phyloP scores from a whole-genome alignment of 495 filamentous ascomycete species.

The Xylaria bambusicola region DNA sequence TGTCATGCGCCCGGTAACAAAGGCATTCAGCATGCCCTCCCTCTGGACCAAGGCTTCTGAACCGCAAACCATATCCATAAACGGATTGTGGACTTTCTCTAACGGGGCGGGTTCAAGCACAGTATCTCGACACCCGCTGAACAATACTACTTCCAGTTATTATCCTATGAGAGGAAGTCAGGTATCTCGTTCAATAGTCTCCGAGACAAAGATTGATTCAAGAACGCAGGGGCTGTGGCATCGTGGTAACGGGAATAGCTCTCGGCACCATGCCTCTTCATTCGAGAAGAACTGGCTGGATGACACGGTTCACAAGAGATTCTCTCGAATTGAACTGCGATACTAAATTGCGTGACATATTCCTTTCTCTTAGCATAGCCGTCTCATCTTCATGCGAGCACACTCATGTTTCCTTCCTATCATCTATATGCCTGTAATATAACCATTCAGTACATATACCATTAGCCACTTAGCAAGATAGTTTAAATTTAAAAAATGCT shows the following conservation, averaged over 20 bases:
- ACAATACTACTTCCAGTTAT: background rate
- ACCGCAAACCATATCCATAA: background rate
- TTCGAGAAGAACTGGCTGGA: conserved; percentile 29
- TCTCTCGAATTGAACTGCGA: conserved; percentile 29
- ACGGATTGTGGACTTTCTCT: conserved; percentile 2
- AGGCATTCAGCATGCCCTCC: background rate
- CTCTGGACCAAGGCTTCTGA: conserved; percentile 1
- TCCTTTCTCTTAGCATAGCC: background rate
- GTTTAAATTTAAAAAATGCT: too few relatives aligned
- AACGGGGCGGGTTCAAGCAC: background rate
- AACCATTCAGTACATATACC: too few relatives aligned
- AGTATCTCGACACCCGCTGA: background rate
- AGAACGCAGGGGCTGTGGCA: conserved; percentile 13
- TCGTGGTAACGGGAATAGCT: background rate
- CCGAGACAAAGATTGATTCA: background rate
- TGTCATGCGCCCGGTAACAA: background rate
- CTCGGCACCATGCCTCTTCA: background rate
- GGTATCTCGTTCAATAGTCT: background rate
- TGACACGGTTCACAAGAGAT: conserved; percentile 29
- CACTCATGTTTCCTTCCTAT: background rate
- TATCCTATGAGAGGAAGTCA: background rate
- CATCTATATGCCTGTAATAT: background rate
- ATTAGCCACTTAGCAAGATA: too few relatives aligned
- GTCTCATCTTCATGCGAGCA: too few relatives aligned
- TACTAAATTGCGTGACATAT: conserved; percentile 17